Conservation (phyloP, 805 yeast species). For the Debaryomyces prosopidis region DNA sequence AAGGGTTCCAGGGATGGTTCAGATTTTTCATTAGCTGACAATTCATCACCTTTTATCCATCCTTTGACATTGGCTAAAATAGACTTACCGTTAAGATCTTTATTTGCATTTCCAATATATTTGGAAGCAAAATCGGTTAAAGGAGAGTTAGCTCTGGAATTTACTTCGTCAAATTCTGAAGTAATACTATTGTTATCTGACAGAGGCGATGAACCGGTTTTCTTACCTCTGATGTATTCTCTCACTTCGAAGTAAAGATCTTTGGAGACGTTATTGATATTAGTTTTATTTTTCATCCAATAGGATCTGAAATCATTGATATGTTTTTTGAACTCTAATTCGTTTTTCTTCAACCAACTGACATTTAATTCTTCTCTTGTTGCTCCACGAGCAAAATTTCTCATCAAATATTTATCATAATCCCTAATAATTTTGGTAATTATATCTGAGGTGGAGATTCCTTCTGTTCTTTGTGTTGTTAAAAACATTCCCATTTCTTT, state of each 20-base stretch:
- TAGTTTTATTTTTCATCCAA: conserved; percentile 73
- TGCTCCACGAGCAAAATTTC: conserved; percentile 97
- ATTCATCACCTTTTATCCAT: conserved; percentile 39
- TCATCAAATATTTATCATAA: conserved; percentile 93
- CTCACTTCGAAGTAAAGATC: conserved; percentile 85
- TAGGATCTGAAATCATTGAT: conserved; percentile 83
- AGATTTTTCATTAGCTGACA: conserved; percentile 22
- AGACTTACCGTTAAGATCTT: conserved; percentile 33
- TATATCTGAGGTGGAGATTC: conserved; percentile 92
- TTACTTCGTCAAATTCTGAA: conserved; percentile 28
- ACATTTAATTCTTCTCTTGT: conserved; percentile 95
- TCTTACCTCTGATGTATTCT: conserved; percentile 61
- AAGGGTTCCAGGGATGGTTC: not conserved
- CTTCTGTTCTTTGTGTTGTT: conserved; percentile 95
- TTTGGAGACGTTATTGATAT: conserved; percentile 68
- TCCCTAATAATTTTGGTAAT: conserved; percentile 93
- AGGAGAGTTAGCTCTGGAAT: conserved; percentile 45
- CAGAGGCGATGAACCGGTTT: conserved; percentile 27
- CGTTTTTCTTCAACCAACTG: conserved; percentile 96
- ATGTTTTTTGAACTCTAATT: conserved; percentile 89
- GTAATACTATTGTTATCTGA: conserved; percentile 21
- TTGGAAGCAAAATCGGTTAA: conserved; percentile 67
- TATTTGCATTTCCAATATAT: conserved; percentile 57
- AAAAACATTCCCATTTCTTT: conserved; percentile 88
- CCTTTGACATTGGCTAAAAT: conserved; percentile 42